phyloP scores from a whole-genome alignment of 1,139 yeast genomes.

The Ogataea hybrid region DNA sequence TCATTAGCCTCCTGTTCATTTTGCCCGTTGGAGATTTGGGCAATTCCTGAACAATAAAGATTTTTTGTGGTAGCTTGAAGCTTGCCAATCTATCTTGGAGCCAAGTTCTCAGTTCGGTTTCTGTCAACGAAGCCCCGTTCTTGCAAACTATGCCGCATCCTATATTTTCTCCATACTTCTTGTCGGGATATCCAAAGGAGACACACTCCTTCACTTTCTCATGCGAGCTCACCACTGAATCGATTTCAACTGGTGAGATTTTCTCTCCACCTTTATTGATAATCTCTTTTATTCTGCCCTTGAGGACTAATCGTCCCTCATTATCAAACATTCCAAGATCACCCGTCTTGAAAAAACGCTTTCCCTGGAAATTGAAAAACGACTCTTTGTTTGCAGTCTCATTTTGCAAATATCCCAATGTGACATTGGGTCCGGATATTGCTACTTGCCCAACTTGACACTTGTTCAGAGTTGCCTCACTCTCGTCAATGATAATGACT shows the following conservation, averaged over 20 bases:
- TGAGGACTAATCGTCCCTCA: constrained; percentile 56
- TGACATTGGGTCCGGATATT: constrained; percentile 61
- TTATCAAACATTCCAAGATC: constrained; percentile 62
- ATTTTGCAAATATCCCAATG: constrained; percentile 69
- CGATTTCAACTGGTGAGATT: constrained; percentile 65
- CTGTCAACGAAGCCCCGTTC: constrained; percentile 36
- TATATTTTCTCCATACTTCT: constrained; percentile 63
- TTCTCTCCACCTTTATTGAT: constrained; percentile 72
- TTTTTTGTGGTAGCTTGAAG: constrained; percentile 56
- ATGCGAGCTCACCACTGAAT: constrained; percentile 52
- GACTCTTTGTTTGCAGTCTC: constrained; percentile 64
- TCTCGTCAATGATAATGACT: constrained; percentile 51
- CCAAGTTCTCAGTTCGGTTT: constrained; percentile 44
- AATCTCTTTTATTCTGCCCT: constrained; percentile 66
- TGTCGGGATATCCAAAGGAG: constrained; percentile 61
- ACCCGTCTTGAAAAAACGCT: constrained; percentile 62
- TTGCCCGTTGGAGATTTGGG: constrained; percentile 76
- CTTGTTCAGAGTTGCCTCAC: constrained; percentile 37
- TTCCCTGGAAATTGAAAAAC: constrained; percentile 32
- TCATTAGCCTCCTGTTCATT: constrained; percentile 61
- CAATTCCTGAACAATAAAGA: constrained; percentile 55
- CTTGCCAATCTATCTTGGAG: constrained; percentile 44
- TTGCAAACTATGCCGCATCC: constrained; percentile 59
- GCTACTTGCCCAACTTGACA: constrained; percentile 65
- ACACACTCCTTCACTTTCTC: constrained; percentile 66